These are phyloP conservation scores for Borealophlyctis nickersoniae DNA, from an alignment of 192 early-diverging fungal species.

Conservation along the genomic window DNA sequence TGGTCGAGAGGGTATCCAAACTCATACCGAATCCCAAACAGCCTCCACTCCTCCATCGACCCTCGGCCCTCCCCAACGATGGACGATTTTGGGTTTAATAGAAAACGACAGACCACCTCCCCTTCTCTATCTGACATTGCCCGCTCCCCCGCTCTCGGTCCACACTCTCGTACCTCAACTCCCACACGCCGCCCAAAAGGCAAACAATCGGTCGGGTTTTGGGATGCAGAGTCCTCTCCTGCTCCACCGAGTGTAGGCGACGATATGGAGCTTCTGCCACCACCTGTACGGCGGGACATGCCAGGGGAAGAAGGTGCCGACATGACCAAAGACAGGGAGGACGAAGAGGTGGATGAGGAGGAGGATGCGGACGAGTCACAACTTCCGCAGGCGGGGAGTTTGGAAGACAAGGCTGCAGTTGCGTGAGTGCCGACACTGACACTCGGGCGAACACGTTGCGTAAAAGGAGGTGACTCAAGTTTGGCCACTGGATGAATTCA, in stretches of 20 bases:
- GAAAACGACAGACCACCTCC: no score
- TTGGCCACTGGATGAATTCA: constrained; percentile 18
- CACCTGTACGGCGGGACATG: background rate
- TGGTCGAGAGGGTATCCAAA: no score
- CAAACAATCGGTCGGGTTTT: background rate
- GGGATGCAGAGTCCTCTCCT: background rate
- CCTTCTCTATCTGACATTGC: no score
- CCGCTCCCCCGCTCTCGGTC: background rate
- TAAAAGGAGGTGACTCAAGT: background rate
- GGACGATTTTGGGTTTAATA: no score
- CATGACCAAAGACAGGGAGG: constrained; percentile 33
- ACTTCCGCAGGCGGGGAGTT: constrained; percentile 8
- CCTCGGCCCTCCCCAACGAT: no score
- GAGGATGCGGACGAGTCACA: constrained; percentile 39
- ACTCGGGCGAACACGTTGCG: no score
- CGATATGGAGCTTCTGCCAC: background rate
- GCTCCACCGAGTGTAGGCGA: background rate
- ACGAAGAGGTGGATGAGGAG: constrained; percentile 50
- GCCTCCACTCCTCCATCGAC: no score
- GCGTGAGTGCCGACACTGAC: background rate
- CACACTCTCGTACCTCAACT: background rate
- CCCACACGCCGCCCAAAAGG: background rate
- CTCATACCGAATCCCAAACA: no score
- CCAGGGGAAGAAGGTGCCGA: background rate
- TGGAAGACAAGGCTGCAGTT: constrained; percentile 16